Evolutionary conservation across 345 rosid species (phyloP).

Genomic region (Euphorbia pulcherrima): DNA sequence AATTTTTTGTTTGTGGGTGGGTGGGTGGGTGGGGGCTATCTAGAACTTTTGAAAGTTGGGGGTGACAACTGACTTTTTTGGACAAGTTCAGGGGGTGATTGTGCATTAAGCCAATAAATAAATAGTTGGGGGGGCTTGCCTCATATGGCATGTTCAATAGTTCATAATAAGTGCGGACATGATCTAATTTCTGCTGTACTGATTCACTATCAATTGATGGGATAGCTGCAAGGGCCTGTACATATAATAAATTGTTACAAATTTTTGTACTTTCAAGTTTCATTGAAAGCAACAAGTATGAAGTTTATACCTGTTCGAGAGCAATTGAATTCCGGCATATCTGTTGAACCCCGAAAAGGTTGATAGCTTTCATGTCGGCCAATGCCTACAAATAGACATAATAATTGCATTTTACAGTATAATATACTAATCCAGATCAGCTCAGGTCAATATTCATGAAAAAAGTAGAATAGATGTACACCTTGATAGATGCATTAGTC

Average conservation of each 20-base stretch:
- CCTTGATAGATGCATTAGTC: conserved; percentile 86
- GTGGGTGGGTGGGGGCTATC: too few species aligned
- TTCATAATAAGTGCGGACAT: conserved; percentile 83
- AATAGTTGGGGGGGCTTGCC: conserved; percentile 41
- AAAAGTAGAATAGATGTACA: conserved; percentile 26
- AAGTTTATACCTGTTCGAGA: conserved; percentile 69
- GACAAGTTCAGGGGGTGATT: neutral
- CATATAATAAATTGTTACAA: conserved; percentile 8
- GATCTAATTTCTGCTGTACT: conserved; percentile 75
- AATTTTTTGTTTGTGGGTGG: too few species aligned
- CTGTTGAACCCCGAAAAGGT: conserved; percentile 99
- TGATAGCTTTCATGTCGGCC: conserved; percentile 73
- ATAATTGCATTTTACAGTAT: conserved; percentile 15
- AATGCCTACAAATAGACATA: conserved; percentile 54
- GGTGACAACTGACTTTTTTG: too few species aligned
- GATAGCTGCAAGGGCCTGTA: conserved; percentile 87
- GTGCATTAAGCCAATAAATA: too few species aligned
- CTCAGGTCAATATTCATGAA: conserved; percentile 5
- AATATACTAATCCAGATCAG: conserved; percentile 2
- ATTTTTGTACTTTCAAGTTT: neutral
- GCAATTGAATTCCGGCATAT: conserved; percentile 96
- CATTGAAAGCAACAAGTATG: neutral
- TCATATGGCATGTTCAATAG: conserved; percentile 94
- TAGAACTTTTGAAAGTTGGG: too few species aligned
- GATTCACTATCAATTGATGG: conserved; percentile 74